Conservation (phyloP, 2,329 filamentous ascomycete genomes). For the Berkeleyomyces rouxiae region DNA sequence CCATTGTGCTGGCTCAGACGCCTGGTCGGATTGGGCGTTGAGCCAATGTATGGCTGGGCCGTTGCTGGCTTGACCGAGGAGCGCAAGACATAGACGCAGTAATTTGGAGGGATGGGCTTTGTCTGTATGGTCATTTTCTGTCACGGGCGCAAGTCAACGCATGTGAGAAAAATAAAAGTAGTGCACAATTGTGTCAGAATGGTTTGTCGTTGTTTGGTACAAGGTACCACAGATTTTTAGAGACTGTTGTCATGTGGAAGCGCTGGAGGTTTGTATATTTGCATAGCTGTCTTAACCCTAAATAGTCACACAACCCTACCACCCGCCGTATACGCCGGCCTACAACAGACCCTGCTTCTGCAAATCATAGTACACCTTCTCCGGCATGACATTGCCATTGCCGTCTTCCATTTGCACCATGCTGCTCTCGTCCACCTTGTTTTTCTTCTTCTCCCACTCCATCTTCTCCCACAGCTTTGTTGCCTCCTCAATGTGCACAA, state of each 20-base stretch:
- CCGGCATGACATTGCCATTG: conserved; percentile 96
- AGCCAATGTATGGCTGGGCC: conserved; percentile 61
- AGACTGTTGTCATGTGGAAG: not conserved
- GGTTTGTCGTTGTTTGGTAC: not conserved
- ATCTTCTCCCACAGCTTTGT: conserved; percentile 85
- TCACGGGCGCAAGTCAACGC: not conserved
- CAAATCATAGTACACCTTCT: conserved; percentile 93
- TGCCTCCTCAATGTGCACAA: conserved; percentile 81
- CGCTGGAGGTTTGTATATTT: not conserved
- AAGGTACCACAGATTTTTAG: not conserved
- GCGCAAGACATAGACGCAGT: conserved; percentile 82
- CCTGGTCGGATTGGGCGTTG: conserved; percentile 72
- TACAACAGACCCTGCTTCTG: conserved; percentile 78
- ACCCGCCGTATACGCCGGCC: conserved; percentile 10
- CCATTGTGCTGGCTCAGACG: conserved; percentile 90
- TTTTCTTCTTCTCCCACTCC: conserved; percentile 65
- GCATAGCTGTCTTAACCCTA: conserved; percentile 3
- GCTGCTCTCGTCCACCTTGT: conserved; percentile 58
- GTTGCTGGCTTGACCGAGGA: conserved; percentile 57
- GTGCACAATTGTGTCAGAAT: not conserved
- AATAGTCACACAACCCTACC: not conserved
- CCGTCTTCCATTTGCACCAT: conserved; percentile 98
- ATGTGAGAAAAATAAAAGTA: not conserved
- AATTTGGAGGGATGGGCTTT: conserved; percentile 66
- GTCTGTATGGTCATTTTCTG: conserved; percentile 24